phyloP scores from a whole-genome alignment of 805 yeast genomes.

The Helenozyma baotianmanensis region DNA sequence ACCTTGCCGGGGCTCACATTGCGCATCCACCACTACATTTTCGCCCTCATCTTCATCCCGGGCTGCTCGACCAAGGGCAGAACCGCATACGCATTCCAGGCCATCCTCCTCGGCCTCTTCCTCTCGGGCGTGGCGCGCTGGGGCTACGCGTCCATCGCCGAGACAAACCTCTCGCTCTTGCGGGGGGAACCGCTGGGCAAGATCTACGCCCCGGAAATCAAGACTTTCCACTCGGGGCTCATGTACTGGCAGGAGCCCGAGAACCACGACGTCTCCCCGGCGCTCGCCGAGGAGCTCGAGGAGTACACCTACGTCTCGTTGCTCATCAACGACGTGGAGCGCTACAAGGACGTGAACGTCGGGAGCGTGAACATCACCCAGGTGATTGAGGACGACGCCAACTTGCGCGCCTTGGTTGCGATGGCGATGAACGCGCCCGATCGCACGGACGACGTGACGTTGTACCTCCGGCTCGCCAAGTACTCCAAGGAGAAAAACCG shows the following conservation, averaged over 20 bases:
- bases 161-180: constrained; percentile 60
- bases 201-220: constrained; percentile 48
- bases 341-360: constrained; percentile 51
- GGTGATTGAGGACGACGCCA: constrained; percentile 18
- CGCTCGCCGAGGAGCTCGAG: neutral
- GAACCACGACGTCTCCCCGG: constrained; percentile 10
- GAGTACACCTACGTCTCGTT: constrained; percentile 53
- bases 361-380: constrained; percentile 33
- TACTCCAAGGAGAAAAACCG: constrained; percentile 35
- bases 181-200: constrained; percentile 70
- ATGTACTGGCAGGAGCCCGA: constrained; percentile 32
- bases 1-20: constrained; percentile 63
- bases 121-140: constrained; percentile 85
- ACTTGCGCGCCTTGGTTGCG: constrained; percentile 17
- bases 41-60: constrained; percentile 73
- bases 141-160: constrained; percentile 90
- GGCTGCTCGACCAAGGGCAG: constrained; percentile 76
- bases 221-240: constrained; percentile 30
- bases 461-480: constrained; percentile 57
- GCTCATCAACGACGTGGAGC: constrained; percentile 74
- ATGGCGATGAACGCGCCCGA: constrained; percentile 21
- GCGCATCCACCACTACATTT: constrained; percentile 73
- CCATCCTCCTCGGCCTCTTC: constrained; percentile 73
- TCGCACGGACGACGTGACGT: constrained; percentile 14
- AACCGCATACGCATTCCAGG: constrained; percentile 74